Evolutionary conservation across 1,284 basidiomycete genomes (phyloP).

Genomic region (Coniophora puteana): DNA sequence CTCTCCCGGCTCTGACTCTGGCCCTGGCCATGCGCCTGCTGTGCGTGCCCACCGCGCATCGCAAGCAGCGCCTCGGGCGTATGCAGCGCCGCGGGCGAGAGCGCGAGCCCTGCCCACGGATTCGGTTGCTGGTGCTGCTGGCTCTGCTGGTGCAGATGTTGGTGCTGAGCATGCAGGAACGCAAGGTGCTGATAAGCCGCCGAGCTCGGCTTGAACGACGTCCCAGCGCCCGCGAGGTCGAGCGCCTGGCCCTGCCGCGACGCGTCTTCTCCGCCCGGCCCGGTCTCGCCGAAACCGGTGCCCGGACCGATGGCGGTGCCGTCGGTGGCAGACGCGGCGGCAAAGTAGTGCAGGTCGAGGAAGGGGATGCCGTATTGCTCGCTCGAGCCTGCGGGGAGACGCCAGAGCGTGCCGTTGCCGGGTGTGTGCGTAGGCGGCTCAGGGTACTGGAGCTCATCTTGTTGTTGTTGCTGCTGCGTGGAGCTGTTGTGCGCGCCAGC

Average conservation of each 20-base stretch:
- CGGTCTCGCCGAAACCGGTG: constrained; percentile 11
- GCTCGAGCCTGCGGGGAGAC: constrained; percentile 24
- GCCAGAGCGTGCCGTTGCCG: constrained; percentile 22
- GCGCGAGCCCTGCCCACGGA: too few species aligned
- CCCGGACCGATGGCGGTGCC: constrained; percentile 13
- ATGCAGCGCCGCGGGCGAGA: constrained; percentile 21
- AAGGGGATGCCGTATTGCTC: constrained; percentile 59
- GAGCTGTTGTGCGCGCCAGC: too few species aligned
- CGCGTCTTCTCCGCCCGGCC: constrained; percentile 18
- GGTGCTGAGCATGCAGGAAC: too few species aligned
- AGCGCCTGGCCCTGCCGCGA: constrained; percentile 55
- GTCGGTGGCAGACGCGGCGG: constrained; percentile 23
- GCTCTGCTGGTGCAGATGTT: too few species aligned
- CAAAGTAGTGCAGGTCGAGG: constrained; percentile 71
- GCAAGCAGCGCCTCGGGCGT: constrained; percentile 21
- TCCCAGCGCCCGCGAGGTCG: constrained; percentile 51
- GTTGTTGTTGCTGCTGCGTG: too few species aligned
- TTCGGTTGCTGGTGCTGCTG: constrained; percentile 20
- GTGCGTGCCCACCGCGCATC: constrained; percentile 7
- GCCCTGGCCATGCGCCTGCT: too few species aligned
- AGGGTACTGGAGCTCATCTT: constrained; percentile 17
- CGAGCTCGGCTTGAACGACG: constrained; percentile 21
- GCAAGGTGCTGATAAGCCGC: constrained; percentile 28
- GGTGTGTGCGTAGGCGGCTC: too few species aligned
- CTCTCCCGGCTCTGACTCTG: too few species aligned